These are phyloP conservation scores for Nakazawaea sp. DNA, from an alignment of 805 yeast species.

Conservation along the genomic window DNA sequence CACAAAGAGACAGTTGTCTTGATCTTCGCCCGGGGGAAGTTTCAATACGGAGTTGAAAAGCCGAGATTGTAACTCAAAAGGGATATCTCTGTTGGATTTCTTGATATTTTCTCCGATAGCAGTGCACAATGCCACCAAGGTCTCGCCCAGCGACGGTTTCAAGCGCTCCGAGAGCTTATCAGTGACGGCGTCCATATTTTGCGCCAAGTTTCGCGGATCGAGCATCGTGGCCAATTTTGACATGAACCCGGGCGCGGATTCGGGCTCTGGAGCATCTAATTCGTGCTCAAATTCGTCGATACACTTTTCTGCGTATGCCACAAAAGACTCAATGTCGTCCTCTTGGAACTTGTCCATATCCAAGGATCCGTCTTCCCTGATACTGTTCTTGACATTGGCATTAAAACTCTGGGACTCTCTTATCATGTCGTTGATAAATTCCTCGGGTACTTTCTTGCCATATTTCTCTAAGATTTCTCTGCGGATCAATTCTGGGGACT, in stretches of 20 bases:
- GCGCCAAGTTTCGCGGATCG: background rate
- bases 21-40: constrained; percentile 19
- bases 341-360: constrained; percentile 2
- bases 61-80: constrained; percentile 28
- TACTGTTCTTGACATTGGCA: background rate
- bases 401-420: constrained; percentile 6
- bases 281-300: constrained; percentile 2
- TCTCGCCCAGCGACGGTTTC: constrained; percentile 3
- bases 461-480: constrained; percentile 8
- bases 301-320: background rate
- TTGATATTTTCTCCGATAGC: constrained; percentile 5
- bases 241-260: background rate
- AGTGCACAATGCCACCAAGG: constrained; percentile 6
- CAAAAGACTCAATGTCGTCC: constrained; percentile 4
- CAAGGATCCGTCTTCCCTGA: constrained; percentile 2
- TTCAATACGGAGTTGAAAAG: constrained; percentile 34
- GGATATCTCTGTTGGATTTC: constrained; percentile 13
- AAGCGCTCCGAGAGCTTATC: constrained; percentile 1
- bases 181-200: background rate
- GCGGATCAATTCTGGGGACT: constrained; percentile 12
- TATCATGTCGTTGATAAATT: constrained; percentile 10
- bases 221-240: constrained; percentile 1
- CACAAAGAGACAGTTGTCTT: constrained; percentile 24
- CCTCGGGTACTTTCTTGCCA: constrained; percentile 7
- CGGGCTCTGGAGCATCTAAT: background rate